Evolutionary conservation across 1,284 basidiomycete species (phyloP).

Genomic region (Ganoderma meredithae): DNA sequence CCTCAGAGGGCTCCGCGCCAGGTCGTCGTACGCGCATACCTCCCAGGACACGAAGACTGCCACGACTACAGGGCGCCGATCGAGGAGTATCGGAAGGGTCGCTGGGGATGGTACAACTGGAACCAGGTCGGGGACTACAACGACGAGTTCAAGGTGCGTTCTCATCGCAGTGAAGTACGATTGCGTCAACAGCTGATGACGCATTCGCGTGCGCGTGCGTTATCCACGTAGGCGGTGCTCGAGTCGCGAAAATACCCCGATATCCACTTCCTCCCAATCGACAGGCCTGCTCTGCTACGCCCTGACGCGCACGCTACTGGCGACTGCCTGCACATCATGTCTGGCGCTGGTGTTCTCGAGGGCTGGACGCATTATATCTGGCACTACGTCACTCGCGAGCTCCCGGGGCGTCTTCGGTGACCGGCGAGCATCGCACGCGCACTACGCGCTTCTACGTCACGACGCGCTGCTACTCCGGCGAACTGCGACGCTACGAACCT

Average conservation of each 20-base stretch:
- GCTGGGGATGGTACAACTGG: constrained; percentile 69
- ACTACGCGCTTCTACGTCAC: background rate
- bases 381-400: constrained; percentile 60
- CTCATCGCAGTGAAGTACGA: background rate
- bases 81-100: constrained; percentile 49
- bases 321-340: constrained; percentile 72
- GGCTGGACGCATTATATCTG: constrained; percentile 77
- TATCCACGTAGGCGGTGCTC: constrained; percentile 41
- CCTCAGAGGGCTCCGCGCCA: constrained; percentile 41
- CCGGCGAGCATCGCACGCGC: too few relatives aligned
- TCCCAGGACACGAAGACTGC: constrained; percentile 71
- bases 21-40: constrained; percentile 65
- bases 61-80: constrained; percentile 54
- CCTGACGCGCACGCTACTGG: constrained; percentile 69
- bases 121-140: constrained; percentile 64
- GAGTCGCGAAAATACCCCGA: constrained; percentile 52
- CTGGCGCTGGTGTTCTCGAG: constrained; percentile 69
- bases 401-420: constrained; percentile 35
- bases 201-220: background rate
- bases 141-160: constrained; percentile 56
- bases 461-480: accelerated
- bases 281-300: constrained; percentile 62
- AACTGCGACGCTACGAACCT: background rate
- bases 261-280: constrained; percentile 65
- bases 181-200: background rate